A percentile compares a stretch with the other conserved stretches of the same genome.
phyloP scores from a whole-genome alignment of 371 early-diverging fungal genomes.

The Rhizomucor pusillus region DNA sequence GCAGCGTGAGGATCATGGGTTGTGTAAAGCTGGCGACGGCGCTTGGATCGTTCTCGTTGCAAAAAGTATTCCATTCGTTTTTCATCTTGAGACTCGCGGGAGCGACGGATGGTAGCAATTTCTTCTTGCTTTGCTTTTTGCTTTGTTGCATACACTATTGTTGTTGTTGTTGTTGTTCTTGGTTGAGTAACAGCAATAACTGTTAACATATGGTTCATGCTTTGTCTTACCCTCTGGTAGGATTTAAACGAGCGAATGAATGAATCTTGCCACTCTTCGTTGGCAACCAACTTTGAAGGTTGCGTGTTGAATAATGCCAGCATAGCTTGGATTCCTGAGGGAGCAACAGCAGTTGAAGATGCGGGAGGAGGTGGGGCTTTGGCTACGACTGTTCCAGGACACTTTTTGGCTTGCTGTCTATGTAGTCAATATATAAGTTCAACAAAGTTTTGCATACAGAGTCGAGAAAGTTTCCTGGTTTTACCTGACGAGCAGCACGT shows the following conservation, averaged over 20 bases:
- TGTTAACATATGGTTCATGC: too few species aligned
- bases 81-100: background rate
- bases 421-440: background rate
- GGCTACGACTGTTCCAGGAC: constrained; percentile 21
- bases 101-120: background rate
- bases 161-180: too few species aligned
- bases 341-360: too few species aligned
- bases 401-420: constrained; percentile 36
- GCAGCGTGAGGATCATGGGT: constrained; percentile 15
- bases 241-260: constrained; percentile 23
- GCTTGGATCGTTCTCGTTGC: constrained; percentile 4
- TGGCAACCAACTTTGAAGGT: too few species aligned
- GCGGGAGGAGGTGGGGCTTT: too few species aligned
- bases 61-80: constrained; percentile 14
- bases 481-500: constrained; percentile 45
- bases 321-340: too few species aligned
- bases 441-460: background rate
- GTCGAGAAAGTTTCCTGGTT: background rate
- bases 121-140: constrained; percentile 2
- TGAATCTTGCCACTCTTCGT: constrained; percentile 23
- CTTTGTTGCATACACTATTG: constrained; percentile 17
- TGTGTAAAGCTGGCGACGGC: constrained; percentile 18
- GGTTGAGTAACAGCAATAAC: too few species aligned
- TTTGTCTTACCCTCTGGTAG: constrained; percentile 23
- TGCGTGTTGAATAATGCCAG: too few species aligned